Evolutionary conservation across 495 filamentous ascomycete genomes (phyloP), one percentile per base, ranked within the genome.

Genomic region (Penicillium canariense): DNA sequence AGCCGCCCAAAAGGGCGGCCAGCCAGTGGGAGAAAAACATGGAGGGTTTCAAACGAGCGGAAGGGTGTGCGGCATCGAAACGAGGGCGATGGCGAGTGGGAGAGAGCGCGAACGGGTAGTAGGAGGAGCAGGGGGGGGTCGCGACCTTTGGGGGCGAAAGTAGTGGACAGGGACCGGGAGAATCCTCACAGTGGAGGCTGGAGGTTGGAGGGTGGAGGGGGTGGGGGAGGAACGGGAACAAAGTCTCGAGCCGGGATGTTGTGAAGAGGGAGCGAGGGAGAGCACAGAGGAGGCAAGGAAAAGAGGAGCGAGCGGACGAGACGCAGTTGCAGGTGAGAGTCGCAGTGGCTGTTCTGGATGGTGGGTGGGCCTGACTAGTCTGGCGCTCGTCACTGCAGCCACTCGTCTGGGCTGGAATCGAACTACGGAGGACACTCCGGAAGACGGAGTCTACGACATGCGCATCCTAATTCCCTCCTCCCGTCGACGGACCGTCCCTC

Each of bases 11-110:
- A 14, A 66, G 51, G 34, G 60, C 38, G 46, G 58, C 20, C 22
- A 67, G 35, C 67, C 63, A 67, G 43, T 56, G 48, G 23, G 54
- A 61, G 14, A 58, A 26, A 23, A 63, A 59, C 69, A 72, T 72
- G 25, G 39, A 40, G 36, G 9, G 26, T 17, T 55, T 31, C n/a
- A 39, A 58, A 60, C 26, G 59, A 59, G 63, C 23, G 52, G 47
- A 58, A 20, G 30, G 39, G 22, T 23, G n/a, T 45, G 28, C 23
- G 28, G 48, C 59, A 63, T 61, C 40, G 46, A 49, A 52, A 35
- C 36, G 42, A 34, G 23, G 22, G 38, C 39, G 23, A 23, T 14
- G 5, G 40, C 18, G 25, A 12, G 23, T 18, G 12, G 30, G 45
- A 32, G 32, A 27, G 44, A 35, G 26, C 6, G 10, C 40, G 18